Evolutionary conservation across 495 filamentous ascomycete species (phyloP).

Genomic region (Ramalina intermedia): DNA sequence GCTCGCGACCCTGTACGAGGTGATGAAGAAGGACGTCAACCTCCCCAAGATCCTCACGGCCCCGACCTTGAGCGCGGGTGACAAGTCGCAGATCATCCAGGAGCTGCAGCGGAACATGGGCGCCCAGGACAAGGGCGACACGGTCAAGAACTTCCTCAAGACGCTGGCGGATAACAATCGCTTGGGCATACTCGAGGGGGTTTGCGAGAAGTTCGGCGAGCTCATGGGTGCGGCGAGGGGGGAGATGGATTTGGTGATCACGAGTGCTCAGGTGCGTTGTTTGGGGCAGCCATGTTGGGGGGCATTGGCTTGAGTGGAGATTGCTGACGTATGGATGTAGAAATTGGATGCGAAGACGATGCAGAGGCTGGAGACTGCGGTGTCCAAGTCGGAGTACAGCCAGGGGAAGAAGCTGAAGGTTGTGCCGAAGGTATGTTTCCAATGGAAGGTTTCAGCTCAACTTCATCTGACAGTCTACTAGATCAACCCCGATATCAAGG

Average conservation of each 20-base stretch:
- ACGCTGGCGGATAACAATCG: conserved; percentile 94
- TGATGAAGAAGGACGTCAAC: conserved; percentile 69
- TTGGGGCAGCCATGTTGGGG: neutral
- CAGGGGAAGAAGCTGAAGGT: conserved; percentile 96
- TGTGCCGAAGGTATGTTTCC: conserved; percentile 54
- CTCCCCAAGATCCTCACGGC: conserved; percentile 59
- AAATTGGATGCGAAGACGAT: conserved; percentile 78
- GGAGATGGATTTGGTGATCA: conserved; percentile 85
- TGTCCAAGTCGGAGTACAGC: conserved; percentile 79
- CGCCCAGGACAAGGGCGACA: conserved; percentile 53
- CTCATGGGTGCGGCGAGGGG: conserved; percentile 82
- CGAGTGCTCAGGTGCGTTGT: conserved; percentile 65
- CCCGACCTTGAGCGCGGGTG: conserved; percentile 57
- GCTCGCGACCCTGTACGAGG: conserved; percentile 50
- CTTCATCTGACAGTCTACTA: conserved; percentile 18
- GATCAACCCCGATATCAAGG: conserved; percentile 89
- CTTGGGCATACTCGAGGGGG: conserved; percentile 61
- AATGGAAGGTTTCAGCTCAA: neutral
- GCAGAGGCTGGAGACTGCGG: conserved; percentile 67
- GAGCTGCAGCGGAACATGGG: conserved; percentile 72
- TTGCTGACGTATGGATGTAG: conserved; percentile 25
- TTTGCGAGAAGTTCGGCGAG: conserved; percentile 73
- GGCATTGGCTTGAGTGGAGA: conserved; percentile 6
- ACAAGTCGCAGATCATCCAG: conserved; percentile 71
- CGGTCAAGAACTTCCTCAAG: conserved; percentile 83